phyloP scores from a whole-genome alignment of 2,329 filamentous ascomycete species.

The Rhynchosporium graminicola region DNA sequence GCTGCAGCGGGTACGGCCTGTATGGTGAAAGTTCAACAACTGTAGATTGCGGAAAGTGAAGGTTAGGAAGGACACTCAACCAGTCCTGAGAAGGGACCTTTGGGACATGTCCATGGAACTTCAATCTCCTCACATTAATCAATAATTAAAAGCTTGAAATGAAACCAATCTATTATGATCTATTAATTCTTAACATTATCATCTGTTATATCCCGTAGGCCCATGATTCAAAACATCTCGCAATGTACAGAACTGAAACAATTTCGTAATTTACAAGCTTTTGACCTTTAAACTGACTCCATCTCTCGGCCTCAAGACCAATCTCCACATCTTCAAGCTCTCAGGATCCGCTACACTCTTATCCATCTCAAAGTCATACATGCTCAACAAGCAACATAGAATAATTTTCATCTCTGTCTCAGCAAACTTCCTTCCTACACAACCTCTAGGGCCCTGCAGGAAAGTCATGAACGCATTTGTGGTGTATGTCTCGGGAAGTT shows the following conservation, averaged over 20 bases:
- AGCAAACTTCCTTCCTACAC: slow-evolving; percentile 42
- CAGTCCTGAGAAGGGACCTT: no score
- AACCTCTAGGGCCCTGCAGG: slow-evolving; percentile 40
- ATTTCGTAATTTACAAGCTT: slow-evolving; percentile 5
- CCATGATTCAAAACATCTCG: neutral
- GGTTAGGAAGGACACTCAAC: no score
- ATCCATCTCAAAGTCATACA: slow-evolving; percentile 43
- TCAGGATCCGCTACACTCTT: slow-evolving; percentile 45
- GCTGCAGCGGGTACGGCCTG: no score
- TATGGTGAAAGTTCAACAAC: no score
- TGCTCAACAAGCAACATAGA: slow-evolving; percentile 41
- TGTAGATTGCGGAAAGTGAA: no score
- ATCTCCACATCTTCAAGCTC: slow-evolving; percentile 50
- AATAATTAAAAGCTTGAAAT: no score
- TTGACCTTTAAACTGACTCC: slow-evolving; percentile 43
- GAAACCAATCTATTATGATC: no score
- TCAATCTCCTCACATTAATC: neutral
- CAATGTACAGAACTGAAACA: neutral
- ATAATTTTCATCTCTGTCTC: slow-evolving; percentile 43
- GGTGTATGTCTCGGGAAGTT: slow-evolving; percentile 42
- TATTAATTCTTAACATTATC: neutral
- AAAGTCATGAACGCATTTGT: slow-evolving; percentile 43
- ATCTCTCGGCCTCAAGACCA: slow-evolving; percentile 48
- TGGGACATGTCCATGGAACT: no score
- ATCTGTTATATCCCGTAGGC: neutral